Conservation (phyloP, 164 flowering plant genomes). For the Dillenia suffruticosa region DNA sequence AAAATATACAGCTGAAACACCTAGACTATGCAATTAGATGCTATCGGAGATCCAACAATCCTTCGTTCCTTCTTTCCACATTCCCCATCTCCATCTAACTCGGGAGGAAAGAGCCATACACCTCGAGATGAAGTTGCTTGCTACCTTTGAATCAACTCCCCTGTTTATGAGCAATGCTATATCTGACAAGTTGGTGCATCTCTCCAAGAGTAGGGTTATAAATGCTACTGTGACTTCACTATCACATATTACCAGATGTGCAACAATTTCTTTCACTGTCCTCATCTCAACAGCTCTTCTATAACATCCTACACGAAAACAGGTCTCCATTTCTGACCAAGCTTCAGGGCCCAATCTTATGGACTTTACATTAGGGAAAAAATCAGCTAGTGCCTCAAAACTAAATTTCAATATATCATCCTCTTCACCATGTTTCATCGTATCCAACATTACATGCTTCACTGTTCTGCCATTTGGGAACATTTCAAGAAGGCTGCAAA, state of each 20-base stretch:
- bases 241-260: constrained; percentile 23
- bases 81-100: constrained; percentile 44
- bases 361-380: constrained; percentile 27
- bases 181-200: constrained; percentile 23
- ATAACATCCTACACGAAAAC: constrained; percentile 15
- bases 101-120: constrained; percentile 24
- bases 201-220: constrained; percentile 25
- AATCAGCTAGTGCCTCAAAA: constrained; percentile 17
- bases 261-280: constrained; percentile 21
- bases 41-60: constrained; percentile 22
- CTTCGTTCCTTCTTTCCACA: constrained; percentile 30
- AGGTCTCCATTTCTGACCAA: constrained; percentile 31
- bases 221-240: constrained; percentile 20
- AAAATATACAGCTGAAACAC: too few species aligned
- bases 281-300: constrained; percentile 13
- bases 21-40: background rate
- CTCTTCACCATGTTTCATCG: constrained; percentile 10
- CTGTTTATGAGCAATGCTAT: constrained; percentile 26
- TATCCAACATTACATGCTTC: constrained; percentile 26
- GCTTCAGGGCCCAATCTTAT: constrained; percentile 28
- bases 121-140: constrained; percentile 20
- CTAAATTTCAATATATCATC: constrained; percentile 12
- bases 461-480: constrained; percentile 21
- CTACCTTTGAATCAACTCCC: constrained; percentile 14
- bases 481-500: constrained; percentile 13